A percentile compares a stretch with the other conserved stretches of the same genome.
phyloP scores from a whole-genome alignment of 805 yeast genomes.

The Jamesozyma gamospora region DNA sequence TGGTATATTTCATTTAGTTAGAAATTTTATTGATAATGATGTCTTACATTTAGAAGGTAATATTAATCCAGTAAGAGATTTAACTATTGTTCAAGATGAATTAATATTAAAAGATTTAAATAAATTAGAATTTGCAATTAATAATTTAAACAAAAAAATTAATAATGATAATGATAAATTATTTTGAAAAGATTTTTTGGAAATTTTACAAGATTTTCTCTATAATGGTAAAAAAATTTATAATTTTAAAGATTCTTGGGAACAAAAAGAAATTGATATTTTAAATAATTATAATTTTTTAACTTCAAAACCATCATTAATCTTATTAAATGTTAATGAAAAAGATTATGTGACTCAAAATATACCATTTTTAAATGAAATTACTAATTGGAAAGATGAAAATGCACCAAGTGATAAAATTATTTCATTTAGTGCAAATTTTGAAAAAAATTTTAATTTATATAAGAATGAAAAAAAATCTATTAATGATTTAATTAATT shows the following conservation, averaged over 20 bases:
- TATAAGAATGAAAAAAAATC: slow-evolving; percentile 19
- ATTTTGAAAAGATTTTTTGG: slow-evolving; percentile 36
- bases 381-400: slow-evolving; percentile 59
- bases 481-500: slow-evolving; percentile 7
- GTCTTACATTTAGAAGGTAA: slow-evolving; percentile 65
- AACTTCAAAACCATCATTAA: slow-evolving; percentile 84
- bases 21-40: slow-evolving; percentile 67
- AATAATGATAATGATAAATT: slow-evolving; percentile 31
- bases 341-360: slow-evolving; percentile 46
- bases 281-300: slow-evolving; percentile 63
- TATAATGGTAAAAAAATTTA: slow-evolving; percentile 45
- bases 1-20: slow-evolving; percentile 69
- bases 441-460: slow-evolving; percentile 32
- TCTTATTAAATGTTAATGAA: slow-evolving; percentile 62
- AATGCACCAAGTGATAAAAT: slow-evolving; percentile 50
- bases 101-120: slow-evolving; percentile 70
- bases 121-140: slow-evolving; percentile 46
- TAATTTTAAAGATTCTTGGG: slow-evolving; percentile 54
- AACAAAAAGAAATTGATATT: slow-evolving; percentile 51
- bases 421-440: slow-evolving; percentile 55
- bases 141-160: slow-evolving; percentile 35
- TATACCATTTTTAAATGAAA: slow-evolving; percentile 42
- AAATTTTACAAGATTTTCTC: slow-evolving; percentile 38
- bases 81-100: slow-evolving; percentile 67
- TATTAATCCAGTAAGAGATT: slow-evolving; percentile 67